Conservation (phyloP, 1,139 yeast species). For the Saccharomyces hybrid region DNA sequence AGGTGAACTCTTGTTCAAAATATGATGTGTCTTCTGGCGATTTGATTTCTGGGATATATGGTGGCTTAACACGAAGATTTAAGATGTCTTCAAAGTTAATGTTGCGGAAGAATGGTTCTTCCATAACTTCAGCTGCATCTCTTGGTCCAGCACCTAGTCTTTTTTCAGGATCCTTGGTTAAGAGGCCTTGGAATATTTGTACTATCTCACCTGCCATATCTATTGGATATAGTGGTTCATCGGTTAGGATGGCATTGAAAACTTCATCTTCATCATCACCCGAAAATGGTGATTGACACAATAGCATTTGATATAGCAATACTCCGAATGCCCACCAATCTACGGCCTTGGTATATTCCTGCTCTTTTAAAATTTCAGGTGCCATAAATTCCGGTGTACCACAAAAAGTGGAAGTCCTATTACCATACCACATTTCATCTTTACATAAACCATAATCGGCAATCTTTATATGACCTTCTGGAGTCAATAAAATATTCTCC, state of each 20-base stretch:
- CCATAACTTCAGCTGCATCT: constrained; percentile 92
- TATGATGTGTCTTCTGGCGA: constrained; percentile 88
- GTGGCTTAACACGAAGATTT: constrained; percentile 69
- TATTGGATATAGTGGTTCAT: constrained; percentile 95
- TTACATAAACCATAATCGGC: constrained; percentile 97
- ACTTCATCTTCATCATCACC: constrained; percentile 98
- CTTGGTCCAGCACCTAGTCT: constrained; percentile 82
- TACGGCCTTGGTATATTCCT: constrained; percentile 84
- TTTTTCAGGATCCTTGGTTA: constrained; percentile 77
- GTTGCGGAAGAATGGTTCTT: constrained; percentile 85
- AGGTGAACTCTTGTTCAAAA: constrained; percentile 90
- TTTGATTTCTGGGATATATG: constrained; percentile 70
- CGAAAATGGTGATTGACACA: constrained; percentile 93
- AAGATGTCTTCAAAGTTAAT: constrained; percentile 84
- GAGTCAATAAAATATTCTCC: constrained; percentile 82
- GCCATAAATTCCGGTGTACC: constrained; percentile 99
- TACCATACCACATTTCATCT: constrained; percentile 89
- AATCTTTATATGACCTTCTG: constrained; percentile 90
- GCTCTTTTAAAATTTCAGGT: constrained; percentile 91
- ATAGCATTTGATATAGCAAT: constrained; percentile 85
- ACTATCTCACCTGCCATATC: constrained; percentile 98
- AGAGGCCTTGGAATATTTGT: constrained; percentile 78
- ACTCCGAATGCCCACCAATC: constrained; percentile 99
- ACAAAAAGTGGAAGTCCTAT: constrained; percentile 90
- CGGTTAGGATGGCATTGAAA: constrained; percentile 93